Evolutionary conservation across 2,329 filamentous ascomycete species (phyloP).

Genomic region (Colletotrichum australisinense): DNA sequence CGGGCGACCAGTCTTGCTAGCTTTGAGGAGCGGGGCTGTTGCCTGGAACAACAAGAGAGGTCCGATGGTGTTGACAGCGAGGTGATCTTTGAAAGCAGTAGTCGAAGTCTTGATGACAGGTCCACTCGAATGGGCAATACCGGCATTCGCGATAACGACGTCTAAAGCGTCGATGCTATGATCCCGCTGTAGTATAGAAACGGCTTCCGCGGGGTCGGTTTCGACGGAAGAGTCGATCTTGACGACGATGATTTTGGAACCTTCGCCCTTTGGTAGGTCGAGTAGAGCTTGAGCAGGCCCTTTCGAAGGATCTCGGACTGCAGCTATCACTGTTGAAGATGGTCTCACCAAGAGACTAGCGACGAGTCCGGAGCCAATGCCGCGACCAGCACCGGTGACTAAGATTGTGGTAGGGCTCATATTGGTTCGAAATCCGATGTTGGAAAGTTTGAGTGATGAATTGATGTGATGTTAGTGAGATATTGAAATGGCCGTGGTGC

Average conservation of each 20-base stretch:
- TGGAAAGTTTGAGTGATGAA: too few relatives aligned
- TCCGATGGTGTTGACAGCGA: constrained; percentile 49
- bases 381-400: constrained; percentile 45
- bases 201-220: constrained; percentile 45
- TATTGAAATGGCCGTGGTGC: too few relatives aligned
- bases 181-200: constrained; percentile 41
- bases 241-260: constrained; percentile 52
- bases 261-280: constrained; percentile 46
- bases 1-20: constrained; percentile 11
- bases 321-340: constrained; percentile 50
- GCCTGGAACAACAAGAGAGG: constrained; percentile 37
- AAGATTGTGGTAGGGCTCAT: too few relatives aligned
- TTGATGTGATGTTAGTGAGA: too few relatives aligned
- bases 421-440: too few relatives aligned
- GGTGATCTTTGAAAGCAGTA: constrained; percentile 44
- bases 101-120: constrained; percentile 41
- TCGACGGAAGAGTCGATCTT: constrained; percentile 52
- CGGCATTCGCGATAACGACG: constrained; percentile 65
- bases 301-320: constrained; percentile 46
- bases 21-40: constrained; percentile 40
- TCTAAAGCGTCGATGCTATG: constrained; percentile 56
- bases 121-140: constrained; percentile 40
- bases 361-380: constrained; percentile 25
- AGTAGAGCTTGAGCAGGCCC: constrained; percentile 43
- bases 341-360: constrained; percentile 11